Base-by-base conservation (phyloP, 345 rosid species). In the Eucalyptus marginata region DNA sequence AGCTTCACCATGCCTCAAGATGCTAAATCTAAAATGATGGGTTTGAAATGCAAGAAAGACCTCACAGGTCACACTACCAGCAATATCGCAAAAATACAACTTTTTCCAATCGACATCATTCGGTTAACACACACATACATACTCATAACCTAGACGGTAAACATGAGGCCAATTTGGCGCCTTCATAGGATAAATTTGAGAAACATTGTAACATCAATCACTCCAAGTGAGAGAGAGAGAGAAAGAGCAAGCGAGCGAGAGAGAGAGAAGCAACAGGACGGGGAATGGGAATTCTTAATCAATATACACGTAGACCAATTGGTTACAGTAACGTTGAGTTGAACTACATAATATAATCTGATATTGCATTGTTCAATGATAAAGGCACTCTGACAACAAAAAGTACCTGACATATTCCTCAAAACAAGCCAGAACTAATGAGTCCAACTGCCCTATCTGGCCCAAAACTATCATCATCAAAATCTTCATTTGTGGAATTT, bases 401-500 rank as follows among this genome's bases (percentile, higher is more conserved):
- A 92, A 88, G 47, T 94, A 98, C 99, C 97, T 94, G 94, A 89
- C 87, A 85, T 83, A 80, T 88, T 88, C 90, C 89, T 94, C 93
- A 93, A 87, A 84, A 89, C 88, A 94, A 90, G 91, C 94, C 91
- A 89, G 93, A 90, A 89, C 95, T 93, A 87, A 93, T 84, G 22
- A 94, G 93, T 91, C 91, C 97, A 54, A 88, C 92, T 3, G 94
- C 90, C 86, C 92, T 92, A 52, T 94, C 96, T 89, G 91, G 91
- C 86, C 90, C 93, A 90, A 94, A 96, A 52, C 94, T 89, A 90
- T 93, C 97, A 86, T 96, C 96, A 54, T 95, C 99, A 93, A 98
- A 97, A 90, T 96, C 99, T 88, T 95, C 97, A 93, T 94, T 95
- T 46, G 94, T 95, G 86, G 99, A 96, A 94, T 97, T 95, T 93